These are phyloP conservation scores for Vitis vinifera DNA, from an alignment of 164 flowering plant genomes.

Conservation along the genomic window DNA sequence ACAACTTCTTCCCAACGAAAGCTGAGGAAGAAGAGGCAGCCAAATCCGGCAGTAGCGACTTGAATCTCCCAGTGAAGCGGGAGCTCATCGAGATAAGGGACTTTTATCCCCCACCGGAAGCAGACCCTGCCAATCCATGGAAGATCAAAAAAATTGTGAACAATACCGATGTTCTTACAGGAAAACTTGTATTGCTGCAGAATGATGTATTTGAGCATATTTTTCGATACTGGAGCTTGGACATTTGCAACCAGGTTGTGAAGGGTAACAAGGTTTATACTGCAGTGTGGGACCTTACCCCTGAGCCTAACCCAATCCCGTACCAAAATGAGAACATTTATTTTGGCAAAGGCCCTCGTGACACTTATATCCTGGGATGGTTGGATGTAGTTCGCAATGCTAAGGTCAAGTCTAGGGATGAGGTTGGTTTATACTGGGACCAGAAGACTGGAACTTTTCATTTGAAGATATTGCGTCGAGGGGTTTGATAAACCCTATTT, in stretches of 20 bases:
- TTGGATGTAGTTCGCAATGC: neutral
- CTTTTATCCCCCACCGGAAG: conserved; percentile 5
- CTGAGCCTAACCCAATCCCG: neutral
- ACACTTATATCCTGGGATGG: neutral
- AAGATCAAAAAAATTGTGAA: conserved; percentile 3
- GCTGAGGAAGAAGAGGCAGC: conserved; percentile 2
- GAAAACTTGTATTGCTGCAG: neutral
- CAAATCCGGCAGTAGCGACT: neutral
- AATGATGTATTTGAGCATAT: neutral
- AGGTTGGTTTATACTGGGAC: conserved; percentile 2
- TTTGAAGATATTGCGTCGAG: neutral
- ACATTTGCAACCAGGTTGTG: neutral
- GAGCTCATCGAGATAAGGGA: conserved; percentile 6
- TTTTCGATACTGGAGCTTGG: neutral
- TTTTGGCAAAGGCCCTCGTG: neutral
- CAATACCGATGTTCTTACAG: neutral
- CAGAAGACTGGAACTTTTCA: neutral
- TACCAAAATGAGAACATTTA: neutral
- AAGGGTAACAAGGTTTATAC: neutral
- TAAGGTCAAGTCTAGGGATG: neutral
- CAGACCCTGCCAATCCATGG: conserved; percentile 17
- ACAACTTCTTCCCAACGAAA: conserved; percentile 12
- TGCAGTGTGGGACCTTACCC: neutral
- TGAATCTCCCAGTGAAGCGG: neutral
- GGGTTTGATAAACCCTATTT: no score